Base-by-base conservation (phyloP, 768 basidiomycete species). In the Flagelloscypha sp. region DNA sequence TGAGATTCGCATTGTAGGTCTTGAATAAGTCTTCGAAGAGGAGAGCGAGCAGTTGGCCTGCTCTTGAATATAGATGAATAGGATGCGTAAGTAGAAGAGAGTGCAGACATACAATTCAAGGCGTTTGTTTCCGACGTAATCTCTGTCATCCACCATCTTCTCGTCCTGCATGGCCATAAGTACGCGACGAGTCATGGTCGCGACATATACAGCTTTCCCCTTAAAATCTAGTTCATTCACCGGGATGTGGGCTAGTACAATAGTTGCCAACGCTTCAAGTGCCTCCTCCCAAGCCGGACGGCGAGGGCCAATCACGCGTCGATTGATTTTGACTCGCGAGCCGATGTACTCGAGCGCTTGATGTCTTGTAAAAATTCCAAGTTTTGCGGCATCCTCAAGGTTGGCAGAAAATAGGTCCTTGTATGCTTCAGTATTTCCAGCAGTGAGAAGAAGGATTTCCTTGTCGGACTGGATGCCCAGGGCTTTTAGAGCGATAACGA, bases 1-100 rank as follows among this genome's bases (percentile, higher is more conserved):
- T 98, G 35, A 99, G 76, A 52, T 94, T 94, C 10, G 87, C 75
- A 53, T 97, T 97, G 65, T 92, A 98, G 0, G 90, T 95, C 59
- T 99, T 99, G 74, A 99, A 99, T 17, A 97, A 66, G 58, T 99
- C 95, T 58, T 99, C 95, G 44, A 99, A 99, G 3, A 99, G 74
- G 8, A 99, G 70, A 5, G 93, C 89, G 18, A 99, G 72, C 11
- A 99, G 72, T 54, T 98, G 95, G 24, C 95, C 95, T 30, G 95
- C 95, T 35, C 93, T 97, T 40, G 18, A 51, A 42, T 21, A 43
- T 34, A 10, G 19, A 16, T 32, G 22, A 30, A 32, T 38, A 24
- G 24, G 17, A 36, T 36, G 16, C 33, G 34, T 36, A 24, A 37
- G 11, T 37, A 38, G 30, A 36, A 37, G 30, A 27, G 23, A 33